A percentile compares a stretch with the other conserved stretches of the same genome.
Evolutionary conservation across 2,329 filamentous ascomycete species (phyloP).

Genomic region (Huntiella moniliformis): DNA sequence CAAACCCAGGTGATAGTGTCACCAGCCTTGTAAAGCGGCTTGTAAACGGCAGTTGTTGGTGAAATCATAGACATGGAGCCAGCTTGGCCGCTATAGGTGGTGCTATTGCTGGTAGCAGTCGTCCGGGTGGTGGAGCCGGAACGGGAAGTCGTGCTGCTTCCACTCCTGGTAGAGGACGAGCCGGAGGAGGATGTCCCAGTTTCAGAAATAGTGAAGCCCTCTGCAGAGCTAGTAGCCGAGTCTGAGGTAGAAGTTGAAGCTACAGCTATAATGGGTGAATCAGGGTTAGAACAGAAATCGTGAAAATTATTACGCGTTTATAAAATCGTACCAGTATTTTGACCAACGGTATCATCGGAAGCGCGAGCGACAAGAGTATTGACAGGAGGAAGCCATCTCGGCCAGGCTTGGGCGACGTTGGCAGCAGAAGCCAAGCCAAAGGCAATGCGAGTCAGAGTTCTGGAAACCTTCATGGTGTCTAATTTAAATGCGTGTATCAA

Average conservation of each 20-base stretch:
- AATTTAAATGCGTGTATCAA: background rate
- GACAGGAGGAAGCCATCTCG: constrained; percentile 33
- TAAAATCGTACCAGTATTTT: constrained; percentile 10
- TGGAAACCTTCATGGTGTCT: constrained; percentile 29
- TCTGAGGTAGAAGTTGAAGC: constrained; percentile 7
- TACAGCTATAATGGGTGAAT: constrained; percentile 3
- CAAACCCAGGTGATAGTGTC: constrained; percentile 41
- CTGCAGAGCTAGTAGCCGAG: background rate
- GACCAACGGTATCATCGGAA: constrained; percentile 18
- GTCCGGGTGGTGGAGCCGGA: constrained; percentile 12
- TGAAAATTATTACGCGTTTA: background rate
- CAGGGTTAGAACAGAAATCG: background rate
- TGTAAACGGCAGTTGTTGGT: constrained; percentile 26
- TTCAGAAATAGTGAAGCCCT: constrained; percentile 5
- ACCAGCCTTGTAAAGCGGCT: constrained; percentile 40
- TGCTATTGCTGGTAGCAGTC: constrained; percentile 19
- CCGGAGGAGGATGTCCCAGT: constrained; percentile 15
- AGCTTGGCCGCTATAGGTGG: constrained; percentile 21
- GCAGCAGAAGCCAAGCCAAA: constrained; percentile 32
- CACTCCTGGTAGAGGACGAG: constrained; percentile 13
- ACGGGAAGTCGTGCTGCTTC: background rate
- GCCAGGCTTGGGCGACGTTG: constrained; percentile 35
- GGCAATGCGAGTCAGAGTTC: constrained; percentile 28
- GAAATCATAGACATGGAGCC: constrained; percentile 35
- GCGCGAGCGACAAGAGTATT: constrained; percentile 30